Conservation (phyloP, 2,329 filamentous ascomycete genomes). For the Fusarium sp. region DNA sequence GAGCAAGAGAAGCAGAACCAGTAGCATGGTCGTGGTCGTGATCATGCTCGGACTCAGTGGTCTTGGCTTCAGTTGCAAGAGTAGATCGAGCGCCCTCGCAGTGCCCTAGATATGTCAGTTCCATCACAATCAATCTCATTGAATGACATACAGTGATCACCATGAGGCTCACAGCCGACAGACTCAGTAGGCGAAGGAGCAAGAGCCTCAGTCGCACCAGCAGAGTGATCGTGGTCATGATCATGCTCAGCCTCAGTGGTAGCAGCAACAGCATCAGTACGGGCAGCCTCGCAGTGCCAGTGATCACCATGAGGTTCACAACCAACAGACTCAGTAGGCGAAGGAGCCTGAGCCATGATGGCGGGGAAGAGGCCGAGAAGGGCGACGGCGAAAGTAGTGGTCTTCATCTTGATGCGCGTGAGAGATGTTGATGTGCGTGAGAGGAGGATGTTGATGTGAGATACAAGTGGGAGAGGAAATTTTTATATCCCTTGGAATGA, state of each 20-base stretch:
- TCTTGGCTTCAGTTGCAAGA: constrained; percentile 10
- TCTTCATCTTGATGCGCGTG: constrained; percentile 39
- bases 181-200: constrained; percentile 42
- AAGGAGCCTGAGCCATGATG: constrained; percentile 37
- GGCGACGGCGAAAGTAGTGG: constrained; percentile 37
- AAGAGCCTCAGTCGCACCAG: constrained; percentile 12
- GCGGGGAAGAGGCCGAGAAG: constrained; percentile 41
- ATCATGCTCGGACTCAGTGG: constrained; percentile 14
- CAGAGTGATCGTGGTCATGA: constrained; percentile 15
- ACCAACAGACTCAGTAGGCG: constrained; percentile 43
- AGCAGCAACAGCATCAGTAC: constrained; percentile 20
- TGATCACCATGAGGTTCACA: constrained; percentile 43
- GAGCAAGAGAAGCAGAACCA: constrained; percentile 5
- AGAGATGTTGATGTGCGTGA: constrained; percentile 22
- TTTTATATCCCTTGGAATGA: constrained; percentile 13
- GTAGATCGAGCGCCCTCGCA: constrained; percentile 35
- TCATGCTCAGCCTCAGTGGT: not conserved
- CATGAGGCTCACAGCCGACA: constrained; percentile 36
- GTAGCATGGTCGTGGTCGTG: constrained; percentile 1
- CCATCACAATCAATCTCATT: not conserved
- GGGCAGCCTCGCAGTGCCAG: constrained; percentile 42
- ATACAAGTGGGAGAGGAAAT: not conserved
- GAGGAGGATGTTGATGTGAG: not conserved
- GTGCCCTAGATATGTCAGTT: constrained; percentile 24
- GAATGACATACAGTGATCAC: constrained; percentile 34